Evolutionary conservation across 1,139 yeast species (phyloP).

Genomic region (Nadsonia commutata): DNA sequence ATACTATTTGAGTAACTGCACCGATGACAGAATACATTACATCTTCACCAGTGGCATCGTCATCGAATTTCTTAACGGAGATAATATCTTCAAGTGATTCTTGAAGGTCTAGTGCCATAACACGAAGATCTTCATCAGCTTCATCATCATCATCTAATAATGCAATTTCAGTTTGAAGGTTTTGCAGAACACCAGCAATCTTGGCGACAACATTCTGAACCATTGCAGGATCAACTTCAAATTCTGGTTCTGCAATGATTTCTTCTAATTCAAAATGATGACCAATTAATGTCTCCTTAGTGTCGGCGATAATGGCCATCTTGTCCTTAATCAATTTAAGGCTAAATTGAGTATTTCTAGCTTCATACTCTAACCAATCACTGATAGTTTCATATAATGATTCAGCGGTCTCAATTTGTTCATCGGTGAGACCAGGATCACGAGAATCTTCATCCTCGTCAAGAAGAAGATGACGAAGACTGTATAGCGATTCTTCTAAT

Average conservation of each 20-base stretch:
- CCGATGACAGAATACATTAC: not conserved
- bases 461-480: conserved; percentile 16
- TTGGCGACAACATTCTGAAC: not conserved
- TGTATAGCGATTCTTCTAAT: conserved; percentile 22
- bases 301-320: not conserved
- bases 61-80: conserved; percentile 5
- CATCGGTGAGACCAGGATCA: conserved; percentile 5
- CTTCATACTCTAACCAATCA: conserved; percentile 5
- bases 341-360: not conserved
- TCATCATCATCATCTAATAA: not conserved
- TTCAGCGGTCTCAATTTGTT: conserved; percentile 11
- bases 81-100: conserved; percentile 8
- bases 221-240: not conserved
- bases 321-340: not conserved
- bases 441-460: conserved; percentile 8
- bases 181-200: not conserved
- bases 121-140: conserved; percentile 1
- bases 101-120: not conserved
- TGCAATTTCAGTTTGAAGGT: not conserved
- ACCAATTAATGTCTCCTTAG: not conserved
- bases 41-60: conserved; percentile 3
- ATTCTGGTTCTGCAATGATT: not conserved
- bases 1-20: not conserved
- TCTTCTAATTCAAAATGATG: not conserved
- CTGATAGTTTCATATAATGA: conserved; percentile 8